Base-by-base conservation (phyloP, 176 grass and related monocot genomes). In the Microstegium vimineum region DNA sequence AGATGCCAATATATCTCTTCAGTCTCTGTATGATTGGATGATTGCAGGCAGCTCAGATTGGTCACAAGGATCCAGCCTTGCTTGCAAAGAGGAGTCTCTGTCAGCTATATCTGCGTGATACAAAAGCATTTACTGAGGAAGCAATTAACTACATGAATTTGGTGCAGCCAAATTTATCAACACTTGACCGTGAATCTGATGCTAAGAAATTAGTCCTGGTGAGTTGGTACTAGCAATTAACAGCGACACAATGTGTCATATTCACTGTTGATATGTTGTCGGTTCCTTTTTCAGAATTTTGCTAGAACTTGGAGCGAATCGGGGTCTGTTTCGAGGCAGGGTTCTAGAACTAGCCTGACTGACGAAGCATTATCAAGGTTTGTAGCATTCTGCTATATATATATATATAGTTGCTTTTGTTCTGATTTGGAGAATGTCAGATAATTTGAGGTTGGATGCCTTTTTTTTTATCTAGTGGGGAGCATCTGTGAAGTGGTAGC, bases 71-170 rank as follows among this genome's bases (percentile, higher is more conserved):
- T 76, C 22, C 82, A 76, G 10, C 33, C 17, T 57, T 69, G 42
- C 69, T 54, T 69, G 77, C 77, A 80, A 80, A 54, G 63, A 80
- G 13, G 43, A 69, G 63, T 49, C 61, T 84, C 27, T 84, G 82
- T 25, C 31, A 75, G 20, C 62, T 84, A 10, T 8, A 10, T 38
- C 66, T 16, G 6, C 11, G 2, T 69, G 82, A 41, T 40, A 5
- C 16, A 8, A 1, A 52, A 10, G n/a, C n/a, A 17, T 33, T 10
- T 80, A 54, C 18, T 15, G 45, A 51, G 35, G 45, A 52, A 1
- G 62, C 63, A 5, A 6, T 18, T 10, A 17, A n/a, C 22, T 82
- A 62, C 80, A 35, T 23, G 41, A 13, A 45, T 26, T 2, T 6
- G 18, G 60, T 63, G 69, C 1, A 26, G 0, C 56, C 54, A 11